Percentiles rank a stretch among this genome's conserved stretches.
Evolutionary conservation across 306 rosid genomes (phyloP).

Genomic region (Arachis hypogaea): DNA sequence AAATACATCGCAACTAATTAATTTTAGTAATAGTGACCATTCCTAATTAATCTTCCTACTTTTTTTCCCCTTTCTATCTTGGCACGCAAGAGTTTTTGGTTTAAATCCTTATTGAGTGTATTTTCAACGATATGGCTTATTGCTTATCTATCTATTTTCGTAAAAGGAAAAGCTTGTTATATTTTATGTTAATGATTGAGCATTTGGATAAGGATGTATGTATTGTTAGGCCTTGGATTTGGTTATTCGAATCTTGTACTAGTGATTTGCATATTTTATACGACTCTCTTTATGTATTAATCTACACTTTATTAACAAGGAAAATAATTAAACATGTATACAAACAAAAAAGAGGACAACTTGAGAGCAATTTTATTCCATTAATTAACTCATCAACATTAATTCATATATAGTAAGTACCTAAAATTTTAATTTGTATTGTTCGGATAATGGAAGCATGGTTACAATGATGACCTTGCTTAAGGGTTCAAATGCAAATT

Average conservation of each 20-base stretch:
- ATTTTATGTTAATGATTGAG: slow-evolving; percentile 1
- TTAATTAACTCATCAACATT: neutral
- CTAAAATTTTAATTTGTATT: slow-evolving; percentile 4
- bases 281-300: neutral
- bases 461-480: neutral
- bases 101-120: neutral
- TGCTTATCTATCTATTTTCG: neutral
- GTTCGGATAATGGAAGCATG: slow-evolving; percentile 44
- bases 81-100: neutral
- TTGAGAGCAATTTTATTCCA: neutral
- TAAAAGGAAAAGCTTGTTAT: neutral
- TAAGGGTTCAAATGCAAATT: neutral
- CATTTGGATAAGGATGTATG: slow-evolving; percentile 1
- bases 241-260: neutral
- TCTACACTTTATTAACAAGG: neutral
- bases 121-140: neutral
- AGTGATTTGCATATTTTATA: neutral
- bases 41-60: too few relatives aligned
- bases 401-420: neutral
- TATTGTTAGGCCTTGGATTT: slow-evolving; percentile 6
- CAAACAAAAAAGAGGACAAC: neutral
- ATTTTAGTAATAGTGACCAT: too few relatives aligned
- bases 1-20: too few relatives aligned
- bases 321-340: slow-evolving; percentile 6
- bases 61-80: too few relatives aligned